These are phyloP conservation scores for Hirsutella minnesotensis DNA, from an alignment of 2,329 filamentous ascomycete species.

Conservation along the genomic window DNA sequence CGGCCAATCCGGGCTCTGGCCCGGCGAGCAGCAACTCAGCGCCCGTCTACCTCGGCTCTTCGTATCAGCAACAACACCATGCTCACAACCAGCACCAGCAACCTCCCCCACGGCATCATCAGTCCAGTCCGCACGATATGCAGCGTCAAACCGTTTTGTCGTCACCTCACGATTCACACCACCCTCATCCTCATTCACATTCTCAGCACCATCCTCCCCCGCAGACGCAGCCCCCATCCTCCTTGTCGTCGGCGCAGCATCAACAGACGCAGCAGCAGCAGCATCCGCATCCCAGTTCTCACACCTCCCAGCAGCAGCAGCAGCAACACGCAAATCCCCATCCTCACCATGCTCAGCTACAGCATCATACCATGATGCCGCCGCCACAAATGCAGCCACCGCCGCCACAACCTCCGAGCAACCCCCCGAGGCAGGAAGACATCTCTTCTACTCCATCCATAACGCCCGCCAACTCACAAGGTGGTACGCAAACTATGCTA, in stretches of 20 bases:
- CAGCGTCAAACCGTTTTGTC: background rate
- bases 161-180: background rate
- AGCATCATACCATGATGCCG: constrained; percentile 5
- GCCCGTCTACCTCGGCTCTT: constrained; percentile 7
- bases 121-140: constrained; percentile 10
- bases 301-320: background rate
- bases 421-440: constrained; percentile 13
- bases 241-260: constrained; percentile 1
- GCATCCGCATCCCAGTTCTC: no score
- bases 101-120: constrained; percentile 7
- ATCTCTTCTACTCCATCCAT: constrained; percentile 3
- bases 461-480: constrained; percentile 8
- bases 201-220: constrained; percentile 12
- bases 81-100: constrained; percentile 12
- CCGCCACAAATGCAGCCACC: constrained; percentile 6
- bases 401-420: constrained; percentile 2
- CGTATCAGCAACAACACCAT: background rate
- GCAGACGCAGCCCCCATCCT: constrained; percentile 6
- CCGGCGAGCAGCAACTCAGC: constrained; percentile 7
- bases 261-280: background rate
- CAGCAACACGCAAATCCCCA: background rate
- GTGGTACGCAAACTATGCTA: constrained; percentile 9
- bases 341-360: background rate
- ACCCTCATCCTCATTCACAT: constrained; percentile 6
- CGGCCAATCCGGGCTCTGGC: constrained; percentile 8